A percentile compares a stretch with the other conserved stretches of the same genome.
These are phyloP conservation scores for Cyamopsis tetragonoloba DNA, from an alignment of 306 rosid species.

Conservation along the genomic window DNA sequence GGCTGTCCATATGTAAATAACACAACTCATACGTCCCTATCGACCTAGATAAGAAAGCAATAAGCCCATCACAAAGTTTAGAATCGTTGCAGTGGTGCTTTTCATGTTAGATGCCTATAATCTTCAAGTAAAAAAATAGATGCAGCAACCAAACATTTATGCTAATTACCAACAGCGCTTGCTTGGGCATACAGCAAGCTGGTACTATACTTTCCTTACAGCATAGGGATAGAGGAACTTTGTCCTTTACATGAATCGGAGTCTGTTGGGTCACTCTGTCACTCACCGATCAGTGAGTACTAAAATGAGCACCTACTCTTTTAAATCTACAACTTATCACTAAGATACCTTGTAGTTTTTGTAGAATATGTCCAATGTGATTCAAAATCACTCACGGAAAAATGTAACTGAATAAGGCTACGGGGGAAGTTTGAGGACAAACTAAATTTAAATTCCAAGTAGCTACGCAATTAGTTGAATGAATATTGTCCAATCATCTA, in stretches of 20 bases:
- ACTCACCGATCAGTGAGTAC: neutral
- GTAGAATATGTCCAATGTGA: neutral
- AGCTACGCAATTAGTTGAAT: conserved; percentile 1
- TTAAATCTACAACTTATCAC: neutral
- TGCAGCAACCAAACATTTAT: neutral
- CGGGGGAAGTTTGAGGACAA: neutral
- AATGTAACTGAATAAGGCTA: neutral
- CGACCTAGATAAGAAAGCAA: neutral
- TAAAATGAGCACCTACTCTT: too few relatives aligned
- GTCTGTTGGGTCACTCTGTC: too few relatives aligned
- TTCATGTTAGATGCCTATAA: too few relatives aligned
- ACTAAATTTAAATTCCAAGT: conserved; percentile 5
- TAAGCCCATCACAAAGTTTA: neutral
- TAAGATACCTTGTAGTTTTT: neutral
- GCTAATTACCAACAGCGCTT: neutral
- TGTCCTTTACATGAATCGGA: neutral
- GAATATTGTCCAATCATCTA: neutral
- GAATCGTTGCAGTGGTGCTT: neutral
- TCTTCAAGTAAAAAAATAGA: too few relatives aligned
- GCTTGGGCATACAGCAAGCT: neutral
- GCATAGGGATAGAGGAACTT: neutral
- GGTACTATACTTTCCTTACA: neutral
- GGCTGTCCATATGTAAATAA: neutral
- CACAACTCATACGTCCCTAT: neutral
- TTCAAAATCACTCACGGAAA: neutral